Evolutionary conservation across 2,329 filamentous ascomycete genomes (phyloP), one percentile per base, ranked within the genome.

Genomic region (Paraphaeosphaeria sporulosa): DNA sequence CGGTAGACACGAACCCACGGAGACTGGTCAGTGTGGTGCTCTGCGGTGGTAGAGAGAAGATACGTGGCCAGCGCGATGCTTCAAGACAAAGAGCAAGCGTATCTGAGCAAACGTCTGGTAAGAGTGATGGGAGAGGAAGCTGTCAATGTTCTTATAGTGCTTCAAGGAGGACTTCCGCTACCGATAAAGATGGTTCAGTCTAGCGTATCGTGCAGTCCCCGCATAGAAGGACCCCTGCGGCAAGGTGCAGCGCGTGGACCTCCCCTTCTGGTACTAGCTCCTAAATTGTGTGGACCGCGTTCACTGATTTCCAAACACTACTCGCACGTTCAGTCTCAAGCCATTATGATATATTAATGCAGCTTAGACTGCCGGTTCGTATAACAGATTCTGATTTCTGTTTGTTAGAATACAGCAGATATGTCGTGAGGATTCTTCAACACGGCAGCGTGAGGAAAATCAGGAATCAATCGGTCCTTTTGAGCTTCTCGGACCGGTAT

Each of bases 231-330:
- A 12, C 32, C 9, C 15, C 23, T 15, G 48, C 30, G 50, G 50
- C 36, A 52, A 7, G 9, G n/a, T 21, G 36, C 23, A n/a, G 27
- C 52, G 42, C 38, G 25, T 54, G 51, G 51, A 54, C 51, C 38
- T 54, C 19, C 51, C 25, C 2, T 8, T 44, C 44, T 30, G 1
- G 38, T 38, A 10, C 25, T 54, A 54, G 51, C n/a, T 10, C 30
- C 5, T 5, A 36, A 4, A 3, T 21, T 19, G 43, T 19, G n/a
- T 15, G n/a, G 38, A 21, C 15, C 8, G 27, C 27, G 17, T 12
- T 10, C 34, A 13, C 32, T 38, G 32, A 51, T 38, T 51, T 17
- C 32, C 13, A 19, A 38, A 23, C 21, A 12, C 9, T 17, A 21
- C 25, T 13, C 44, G 1, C 27, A 30, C 10, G 7, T 17, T 17